phyloP scores from a whole-genome alignment of 164 flowering plant genomes.

The Cinnamomum micranthum region DNA sequence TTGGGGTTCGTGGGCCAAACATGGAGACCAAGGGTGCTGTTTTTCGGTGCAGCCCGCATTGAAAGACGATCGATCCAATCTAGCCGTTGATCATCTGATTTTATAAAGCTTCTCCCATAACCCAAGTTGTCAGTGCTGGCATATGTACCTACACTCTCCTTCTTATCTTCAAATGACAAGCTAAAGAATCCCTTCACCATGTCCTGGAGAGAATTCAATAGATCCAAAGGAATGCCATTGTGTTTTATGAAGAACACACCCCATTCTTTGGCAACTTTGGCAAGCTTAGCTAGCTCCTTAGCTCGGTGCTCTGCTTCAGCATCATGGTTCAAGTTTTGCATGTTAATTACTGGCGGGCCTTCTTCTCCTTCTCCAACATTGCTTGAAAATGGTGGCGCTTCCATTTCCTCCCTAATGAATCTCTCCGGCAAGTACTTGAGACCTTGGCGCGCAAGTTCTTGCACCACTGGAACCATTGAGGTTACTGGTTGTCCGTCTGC shows the following conservation, averaged over 20 bases:
- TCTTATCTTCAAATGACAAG: constrained; percentile 1
- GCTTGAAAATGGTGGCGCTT: neutral
- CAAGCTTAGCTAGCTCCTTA: neutral
- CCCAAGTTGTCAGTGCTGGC: constrained; percentile 1
- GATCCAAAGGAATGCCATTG: neutral
- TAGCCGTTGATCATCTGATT: constrained; percentile 5
- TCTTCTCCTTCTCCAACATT: neutral
- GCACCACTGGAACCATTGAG: neutral
- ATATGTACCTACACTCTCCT: constrained; percentile 4
- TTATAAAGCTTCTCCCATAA: constrained; percentile 2
- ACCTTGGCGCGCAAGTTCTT: constrained; percentile 6
- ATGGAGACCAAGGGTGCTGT: neutral
- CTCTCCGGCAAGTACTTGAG: neutral
- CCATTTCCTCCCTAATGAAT: neutral
- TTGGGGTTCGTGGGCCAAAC: neutral
- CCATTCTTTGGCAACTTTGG: constrained; percentile 1
- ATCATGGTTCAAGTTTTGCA: neutral
- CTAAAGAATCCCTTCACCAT: constrained; percentile 3
- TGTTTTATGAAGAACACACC: neutral
- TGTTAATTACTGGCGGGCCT: neutral
- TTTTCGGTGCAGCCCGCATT: constrained; percentile 1
- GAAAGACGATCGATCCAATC: constrained; percentile 2
- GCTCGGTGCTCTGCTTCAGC: neutral
- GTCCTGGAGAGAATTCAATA: neutral
- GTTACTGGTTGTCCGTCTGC: neutral